These are phyloP conservation scores for Fusarium haematococcum DNA, from an alignment of 2,329 filamentous ascomycete genomes.

Conservation along the genomic window DNA sequence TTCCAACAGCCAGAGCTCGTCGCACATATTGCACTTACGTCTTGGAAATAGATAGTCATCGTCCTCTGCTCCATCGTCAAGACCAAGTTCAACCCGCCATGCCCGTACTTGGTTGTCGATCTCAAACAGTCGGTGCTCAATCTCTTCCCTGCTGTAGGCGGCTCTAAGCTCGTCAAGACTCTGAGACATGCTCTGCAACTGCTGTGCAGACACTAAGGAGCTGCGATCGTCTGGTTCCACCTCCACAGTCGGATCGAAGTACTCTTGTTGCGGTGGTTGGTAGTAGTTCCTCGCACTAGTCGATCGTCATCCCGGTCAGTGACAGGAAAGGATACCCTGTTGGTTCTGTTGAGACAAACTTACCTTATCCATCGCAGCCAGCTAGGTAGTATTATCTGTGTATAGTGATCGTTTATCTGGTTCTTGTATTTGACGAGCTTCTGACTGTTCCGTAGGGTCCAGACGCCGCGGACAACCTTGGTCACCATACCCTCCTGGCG, in stretches of 20 bases:
- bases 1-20: background rate
- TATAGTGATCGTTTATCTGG: conserved; percentile 9
- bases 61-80: background rate
- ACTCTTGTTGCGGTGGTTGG: background rate
- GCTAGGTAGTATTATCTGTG: background rate
- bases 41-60: background rate
- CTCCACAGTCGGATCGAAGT: background rate
- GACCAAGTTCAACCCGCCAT: conserved; percentile 1
- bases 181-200: background rate
- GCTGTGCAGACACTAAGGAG: background rate
- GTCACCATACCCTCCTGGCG: background rate
- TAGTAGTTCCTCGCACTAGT: background rate
- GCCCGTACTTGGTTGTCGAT: conserved; percentile 1
- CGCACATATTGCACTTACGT: background rate
- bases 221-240: background rate
- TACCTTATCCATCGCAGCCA: conserved; percentile 1
- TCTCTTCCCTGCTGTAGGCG: background rate
- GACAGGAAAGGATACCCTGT: background rate
- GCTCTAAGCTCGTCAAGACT: conserved; percentile 3
- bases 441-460: background rate
- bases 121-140: background rate
- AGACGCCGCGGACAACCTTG: conserved; percentile 2
- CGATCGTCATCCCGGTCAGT: background rate
- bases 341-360: background rate
- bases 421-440: conserved; percentile 9